Evolutionary conservation across 768 basidiomycete genomes (phyloP).

Genomic region (Termitomyces sp.): DNA sequence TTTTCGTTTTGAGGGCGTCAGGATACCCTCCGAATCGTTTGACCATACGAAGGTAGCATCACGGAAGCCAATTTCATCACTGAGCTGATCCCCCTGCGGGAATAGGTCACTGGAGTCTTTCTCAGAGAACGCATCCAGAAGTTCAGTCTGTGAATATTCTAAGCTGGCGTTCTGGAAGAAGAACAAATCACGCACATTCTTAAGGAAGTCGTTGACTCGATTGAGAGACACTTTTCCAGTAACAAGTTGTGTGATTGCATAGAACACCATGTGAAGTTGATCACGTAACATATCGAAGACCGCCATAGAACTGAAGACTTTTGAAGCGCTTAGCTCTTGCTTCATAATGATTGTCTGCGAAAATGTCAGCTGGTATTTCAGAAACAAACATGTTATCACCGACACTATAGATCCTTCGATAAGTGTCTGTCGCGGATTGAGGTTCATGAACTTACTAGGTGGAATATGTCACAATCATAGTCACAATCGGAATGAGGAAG

Average conservation of each 20-base stretch:
- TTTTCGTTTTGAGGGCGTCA: conserved; percentile 39
- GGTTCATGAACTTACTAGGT: conserved; percentile 41
- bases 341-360: conserved; percentile 36
- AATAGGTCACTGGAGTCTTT: conserved; percentile 15
- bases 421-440: neutral
- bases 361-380: conserved; percentile 1
- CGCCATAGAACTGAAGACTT: conserved; percentile 50
- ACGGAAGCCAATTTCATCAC: conserved; percentile 44
- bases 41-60: conserved; percentile 59
- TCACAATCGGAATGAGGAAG: conserved; percentile 55
- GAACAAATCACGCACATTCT: conserved; percentile 23
- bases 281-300: conserved; percentile 62
- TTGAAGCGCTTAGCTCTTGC: conserved; percentile 35
- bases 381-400: neutral
- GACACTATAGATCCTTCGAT: conserved; percentile 6
- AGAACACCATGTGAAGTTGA: conserved; percentile 39
- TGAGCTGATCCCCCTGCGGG: conserved; percentile 6
- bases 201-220: conserved; percentile 41
- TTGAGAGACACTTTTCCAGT: conserved; percentile 62
- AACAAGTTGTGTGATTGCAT: conserved; percentile 18
- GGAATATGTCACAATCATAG: conserved; percentile 63
- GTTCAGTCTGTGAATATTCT: conserved; percentile 33
- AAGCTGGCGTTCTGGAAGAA: neutral
- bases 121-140: conserved; percentile 38
- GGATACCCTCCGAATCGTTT: conserved; percentile 23